Base-by-base conservation (phyloP, 345 rosid species). In the Sapria himalayana region DNA sequence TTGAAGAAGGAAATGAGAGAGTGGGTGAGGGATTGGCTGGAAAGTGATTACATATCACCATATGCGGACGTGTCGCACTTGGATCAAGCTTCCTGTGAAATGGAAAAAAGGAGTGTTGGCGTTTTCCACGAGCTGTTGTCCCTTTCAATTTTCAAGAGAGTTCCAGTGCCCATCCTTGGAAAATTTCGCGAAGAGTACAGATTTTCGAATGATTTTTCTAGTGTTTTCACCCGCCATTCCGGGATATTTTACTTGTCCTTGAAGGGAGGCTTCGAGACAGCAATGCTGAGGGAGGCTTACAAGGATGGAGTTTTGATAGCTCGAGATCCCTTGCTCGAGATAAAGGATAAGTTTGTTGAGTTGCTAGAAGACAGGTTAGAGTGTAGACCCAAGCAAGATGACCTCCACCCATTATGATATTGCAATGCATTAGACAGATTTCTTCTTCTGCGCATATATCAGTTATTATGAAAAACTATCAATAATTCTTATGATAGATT, bases 1-100 rank as follows among this genome's bases (percentile, higher is more conserved):
- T 41, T 82, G 15, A 78, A 52, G 66, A 79, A 82, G 61, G 91
- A 89, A 61, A 89, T 82, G 98, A 72, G 81, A 46, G 94, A 89
- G 33, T 89, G 94, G 94, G 61, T 65, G 22, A 69, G 93, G 56
- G 91, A 79, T 50, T 89, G 98, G 94, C 43, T 71, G 39, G 93
- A 82, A 61, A 58, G 67, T 14, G 93, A 82, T 33, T 89, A 89
- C 45, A 54, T 76, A 37, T 79, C 93, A 12, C 94, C 91, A 0
- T 89, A 76, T 39, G 64, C 51, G 21, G 86, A 89, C 25, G 81
- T 57, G 3, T 72, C 81, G 1, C 72, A 51, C 37, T 57, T 82
- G 55, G 70, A 74, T 39, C 93, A 72, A 65, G 57, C 85, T 21
- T 82, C 84, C 0, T 51, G 35, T 1, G 84, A 89, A 55, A 74